Percentiles rank a stretch among this genome's conserved stretches.
phyloP scores from a whole-genome alignment of 257 asterid species.

The Catharanthus roseus region DNA sequence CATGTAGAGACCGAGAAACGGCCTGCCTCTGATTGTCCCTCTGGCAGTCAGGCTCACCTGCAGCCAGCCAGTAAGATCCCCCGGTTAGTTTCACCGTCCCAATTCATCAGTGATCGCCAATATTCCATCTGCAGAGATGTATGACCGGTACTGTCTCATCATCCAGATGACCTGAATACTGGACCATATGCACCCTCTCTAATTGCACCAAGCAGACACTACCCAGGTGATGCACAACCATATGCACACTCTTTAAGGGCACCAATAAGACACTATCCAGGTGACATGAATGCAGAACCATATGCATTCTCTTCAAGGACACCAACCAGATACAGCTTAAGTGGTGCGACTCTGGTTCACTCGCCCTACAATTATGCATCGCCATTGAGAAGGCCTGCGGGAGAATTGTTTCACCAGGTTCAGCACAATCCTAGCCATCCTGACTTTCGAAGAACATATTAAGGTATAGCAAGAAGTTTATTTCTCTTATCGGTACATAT shows the following conservation, averaged over 20 bases:
- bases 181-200: background rate
- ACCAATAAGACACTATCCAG: background rate
- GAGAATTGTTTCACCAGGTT: background rate
- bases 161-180: background rate
- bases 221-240: too few relatives aligned
- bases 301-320: background rate
- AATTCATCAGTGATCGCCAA: background rate
- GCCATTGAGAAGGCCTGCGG: background rate
- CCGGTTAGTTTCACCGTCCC: background rate
- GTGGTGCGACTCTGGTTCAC: background rate
- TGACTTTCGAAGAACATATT: background rate
- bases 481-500: background rate
- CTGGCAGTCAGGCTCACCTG: background rate
- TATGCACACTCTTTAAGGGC: background rate
- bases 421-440: background rate
- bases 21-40: background rate
- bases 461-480: background rate
- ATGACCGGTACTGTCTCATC: background rate
- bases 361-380: background rate
- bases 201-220: background rate
- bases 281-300: background rate
- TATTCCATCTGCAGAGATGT: background rate
- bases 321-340: background rate
- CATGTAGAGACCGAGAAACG: conserved; percentile 6
- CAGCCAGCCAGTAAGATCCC: conserved; percentile 10